A percentile compares a stretch with the other conserved stretches of the same genome.
Evolutionary conservation across 2,329 filamentous ascomycete genomes (phyloP).

Genomic region (Aureobasidium pullulans): DNA sequence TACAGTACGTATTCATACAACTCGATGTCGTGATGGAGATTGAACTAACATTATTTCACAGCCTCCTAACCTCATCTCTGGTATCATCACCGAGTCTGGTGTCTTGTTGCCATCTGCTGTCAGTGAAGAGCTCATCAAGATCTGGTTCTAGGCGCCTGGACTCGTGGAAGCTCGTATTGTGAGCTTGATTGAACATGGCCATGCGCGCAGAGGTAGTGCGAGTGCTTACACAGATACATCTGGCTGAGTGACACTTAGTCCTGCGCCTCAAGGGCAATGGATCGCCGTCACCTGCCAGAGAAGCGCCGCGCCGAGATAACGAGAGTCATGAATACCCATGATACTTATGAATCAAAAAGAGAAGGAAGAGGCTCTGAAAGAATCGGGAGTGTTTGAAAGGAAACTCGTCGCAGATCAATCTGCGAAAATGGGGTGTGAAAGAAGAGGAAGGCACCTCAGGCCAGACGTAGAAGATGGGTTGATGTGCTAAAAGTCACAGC

Average conservation of each 20-base stretch:
- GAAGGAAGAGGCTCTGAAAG: background rate
- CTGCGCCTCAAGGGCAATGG: too few species aligned
- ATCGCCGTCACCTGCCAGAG: background rate
- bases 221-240: background rate
- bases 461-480: too few species aligned
- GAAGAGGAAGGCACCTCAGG: too few species aligned
- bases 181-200: slow-evolving; percentile 1
- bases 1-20: slow-evolving; percentile 43
- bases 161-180: background rate
- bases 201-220: background rate
- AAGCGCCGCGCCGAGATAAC: background rate
- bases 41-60: slow-evolving; percentile 31
- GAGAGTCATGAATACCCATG: slow-evolving; percentile 3
- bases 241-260: background rate
- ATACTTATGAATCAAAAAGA: background rate
- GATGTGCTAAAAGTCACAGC: too few species aligned
- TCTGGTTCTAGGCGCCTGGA: slow-evolving; percentile 35
- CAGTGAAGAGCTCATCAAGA: slow-evolving; percentile 62
- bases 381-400: too few species aligned
- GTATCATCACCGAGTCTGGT: slow-evolving; percentile 69
- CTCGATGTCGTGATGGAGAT: background rate
- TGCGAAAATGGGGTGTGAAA: too few species aligned
- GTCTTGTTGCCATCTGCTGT: slow-evolving; percentile 64
- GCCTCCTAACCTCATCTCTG: slow-evolving; percentile 62
- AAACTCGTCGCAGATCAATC: too few species aligned